phyloP scores from a whole-genome alignment of 1,139 yeast species.

The Hemisphaericaspora xylanilytica region DNA sequence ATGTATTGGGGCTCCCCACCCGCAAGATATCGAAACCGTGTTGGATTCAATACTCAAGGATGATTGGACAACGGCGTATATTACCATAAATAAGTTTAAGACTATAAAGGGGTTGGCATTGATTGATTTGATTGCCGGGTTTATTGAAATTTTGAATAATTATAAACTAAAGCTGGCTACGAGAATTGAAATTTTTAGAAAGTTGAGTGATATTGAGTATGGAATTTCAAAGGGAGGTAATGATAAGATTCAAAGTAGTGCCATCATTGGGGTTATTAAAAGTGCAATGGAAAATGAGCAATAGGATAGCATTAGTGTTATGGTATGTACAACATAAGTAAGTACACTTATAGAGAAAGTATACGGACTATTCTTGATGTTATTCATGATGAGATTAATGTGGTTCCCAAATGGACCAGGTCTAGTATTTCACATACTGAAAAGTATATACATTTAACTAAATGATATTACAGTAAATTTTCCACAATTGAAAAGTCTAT shows the following conservation, averaged over 20 bases:
- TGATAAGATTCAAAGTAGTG: conserved; percentile 86
- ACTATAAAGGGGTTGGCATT: conserved; percentile 80
- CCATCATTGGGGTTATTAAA: conserved; percentile 85
- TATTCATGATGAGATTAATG: too few species aligned
- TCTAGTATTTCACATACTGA: too few species aligned
- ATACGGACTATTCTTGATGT: too few species aligned
- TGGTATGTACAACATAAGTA: not conserved
- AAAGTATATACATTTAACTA: too few species aligned
- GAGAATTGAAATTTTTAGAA: conserved; percentile 60
- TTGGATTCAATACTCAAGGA: conserved; percentile 76
- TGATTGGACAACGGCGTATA: conserved; percentile 80
- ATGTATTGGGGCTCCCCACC: conserved; percentile 95
- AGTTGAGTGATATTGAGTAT: conserved; percentile 84
- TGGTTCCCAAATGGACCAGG: too few species aligned
- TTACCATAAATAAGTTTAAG: conserved; percentile 63
- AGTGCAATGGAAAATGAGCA: conserved; percentile 43
- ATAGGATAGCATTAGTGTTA: conserved; percentile 6
- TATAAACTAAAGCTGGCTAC: conserved; percentile 65
- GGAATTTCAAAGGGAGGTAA: conserved; percentile 90
- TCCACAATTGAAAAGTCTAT: too few species aligned
- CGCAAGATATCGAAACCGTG: conserved; percentile 74
- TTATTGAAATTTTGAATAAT: conserved; percentile 63
- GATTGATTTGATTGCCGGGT: conserved; percentile 77
- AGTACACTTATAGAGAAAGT: too few species aligned
- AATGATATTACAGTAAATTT: too few species aligned